Percentiles rank a stretch among this genome's conserved stretches.
Evolutionary conservation across 305 asterid genomes (phyloP).

Genomic region (Fraxinus baroniana): DNA sequence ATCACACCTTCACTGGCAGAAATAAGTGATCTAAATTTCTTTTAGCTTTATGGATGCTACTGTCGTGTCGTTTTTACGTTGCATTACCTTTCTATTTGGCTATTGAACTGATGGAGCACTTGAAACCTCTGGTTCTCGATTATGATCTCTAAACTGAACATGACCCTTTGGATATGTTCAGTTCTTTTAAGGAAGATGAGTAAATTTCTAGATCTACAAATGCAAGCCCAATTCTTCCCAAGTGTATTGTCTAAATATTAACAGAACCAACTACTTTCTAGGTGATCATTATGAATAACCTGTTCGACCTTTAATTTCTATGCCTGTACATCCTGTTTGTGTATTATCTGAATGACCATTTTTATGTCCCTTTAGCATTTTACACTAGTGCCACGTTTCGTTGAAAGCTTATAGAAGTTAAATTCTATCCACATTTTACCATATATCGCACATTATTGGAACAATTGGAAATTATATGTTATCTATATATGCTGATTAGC

Average conservation of each 20-base stretch:
- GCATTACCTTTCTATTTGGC: background rate
- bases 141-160: background rate
- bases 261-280: background rate
- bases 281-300: background rate
- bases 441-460: background rate
- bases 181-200: background rate
- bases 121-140: slow-evolving; percentile 12
- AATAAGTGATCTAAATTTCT: background rate
- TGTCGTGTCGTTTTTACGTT: background rate
- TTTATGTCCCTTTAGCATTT: background rate
- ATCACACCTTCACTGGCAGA: background rate
- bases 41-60: background rate
- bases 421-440: background rate
- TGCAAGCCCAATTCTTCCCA: background rate
- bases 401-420: background rate
- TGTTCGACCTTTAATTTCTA: background rate
- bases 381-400: background rate
- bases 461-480: background rate
- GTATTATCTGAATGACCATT: background rate
- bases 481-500: background rate
- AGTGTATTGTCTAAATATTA: background rate
- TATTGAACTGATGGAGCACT: background rate
- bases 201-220: background rate
- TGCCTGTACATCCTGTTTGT: background rate
- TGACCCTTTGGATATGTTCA: background rate